phyloP scores from a whole-genome alignment of 2,329 filamentous ascomycete species.

The Sporothrix humicola region DNA sequence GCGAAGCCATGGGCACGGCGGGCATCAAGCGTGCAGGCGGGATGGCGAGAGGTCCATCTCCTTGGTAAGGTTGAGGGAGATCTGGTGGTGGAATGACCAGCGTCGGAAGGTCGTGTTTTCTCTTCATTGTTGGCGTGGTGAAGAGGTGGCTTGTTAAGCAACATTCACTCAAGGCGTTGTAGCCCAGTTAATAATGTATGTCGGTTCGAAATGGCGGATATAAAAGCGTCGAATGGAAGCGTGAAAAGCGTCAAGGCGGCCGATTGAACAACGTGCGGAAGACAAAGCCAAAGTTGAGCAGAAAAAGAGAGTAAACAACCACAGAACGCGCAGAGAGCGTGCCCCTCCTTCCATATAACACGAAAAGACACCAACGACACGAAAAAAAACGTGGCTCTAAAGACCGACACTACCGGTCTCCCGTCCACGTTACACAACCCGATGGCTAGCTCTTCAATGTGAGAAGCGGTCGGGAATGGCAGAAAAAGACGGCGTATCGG shows the following conservation, averaged over 20 bases:
- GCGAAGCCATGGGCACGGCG: neutral
- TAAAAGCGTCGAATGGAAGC: neutral
- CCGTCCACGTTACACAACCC: neutral
- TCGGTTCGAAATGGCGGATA: neutral
- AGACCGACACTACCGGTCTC: neutral
- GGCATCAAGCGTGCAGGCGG: neutral
- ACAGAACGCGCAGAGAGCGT: neutral
- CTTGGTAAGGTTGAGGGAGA: neutral
- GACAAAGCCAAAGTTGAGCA: neutral
- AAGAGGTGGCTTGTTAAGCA: no score
- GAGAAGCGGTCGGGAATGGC: no score
- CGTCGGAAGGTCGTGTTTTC: neutral
- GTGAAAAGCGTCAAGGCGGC: neutral
- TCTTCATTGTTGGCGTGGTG: neutral
- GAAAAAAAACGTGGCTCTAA: neutral
- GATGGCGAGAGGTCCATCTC: neutral
- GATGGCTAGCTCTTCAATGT: neutral
- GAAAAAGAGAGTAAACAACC: constrained; percentile 2
- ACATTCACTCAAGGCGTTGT: no score
- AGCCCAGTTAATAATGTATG: neutral
- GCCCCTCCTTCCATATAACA: neutral
- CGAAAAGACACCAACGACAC: neutral
- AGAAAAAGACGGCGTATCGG: no score
- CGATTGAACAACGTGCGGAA: neutral
- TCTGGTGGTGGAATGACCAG: neutral